Percentiles rank a stretch among this genome's conserved stretches.
Evolutionary conservation across 345 rosid genomes (phyloP).

Genomic region (Sonneratia caseolaris): DNA sequence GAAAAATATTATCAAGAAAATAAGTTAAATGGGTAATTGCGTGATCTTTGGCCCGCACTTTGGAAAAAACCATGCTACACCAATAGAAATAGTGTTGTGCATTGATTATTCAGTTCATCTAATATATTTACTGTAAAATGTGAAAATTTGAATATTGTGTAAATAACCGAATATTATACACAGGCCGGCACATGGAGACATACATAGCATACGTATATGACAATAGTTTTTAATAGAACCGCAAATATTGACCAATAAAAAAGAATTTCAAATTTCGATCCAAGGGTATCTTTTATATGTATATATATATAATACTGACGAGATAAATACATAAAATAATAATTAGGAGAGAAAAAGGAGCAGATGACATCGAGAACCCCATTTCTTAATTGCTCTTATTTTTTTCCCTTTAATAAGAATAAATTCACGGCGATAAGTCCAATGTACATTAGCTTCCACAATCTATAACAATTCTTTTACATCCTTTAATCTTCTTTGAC

Average conservation of each 20-base stretch:
- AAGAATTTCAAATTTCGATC: not conserved
- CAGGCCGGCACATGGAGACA: no score
- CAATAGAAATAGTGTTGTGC: no score
- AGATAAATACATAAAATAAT: constrained; percentile 5
- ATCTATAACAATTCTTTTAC: not conserved
- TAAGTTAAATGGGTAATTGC: no score
- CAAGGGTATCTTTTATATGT: not conserved
- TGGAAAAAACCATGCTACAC: no score
- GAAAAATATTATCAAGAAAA: no score
- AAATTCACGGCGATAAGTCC: constrained; percentile 13
- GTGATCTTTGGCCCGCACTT: no score
- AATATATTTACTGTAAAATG: no score
- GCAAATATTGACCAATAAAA: not conserved
- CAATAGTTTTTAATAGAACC: not conserved
- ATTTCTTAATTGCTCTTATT: constrained; percentile 8
- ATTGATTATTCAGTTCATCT: no score
- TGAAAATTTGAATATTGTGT: no score
- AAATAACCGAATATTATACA: no score
- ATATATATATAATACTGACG: not conserved
- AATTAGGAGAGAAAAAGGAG: constrained; percentile 7
- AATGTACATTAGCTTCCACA: constrained; percentile 34
- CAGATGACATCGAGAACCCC: constrained; percentile 41
- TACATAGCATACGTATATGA: not conserved
- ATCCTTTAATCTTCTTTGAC: not conserved
- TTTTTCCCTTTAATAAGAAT: not conserved